phyloP scores from a whole-genome alignment of 75 land plant genomes.

The Pinus taeda region DNA sequence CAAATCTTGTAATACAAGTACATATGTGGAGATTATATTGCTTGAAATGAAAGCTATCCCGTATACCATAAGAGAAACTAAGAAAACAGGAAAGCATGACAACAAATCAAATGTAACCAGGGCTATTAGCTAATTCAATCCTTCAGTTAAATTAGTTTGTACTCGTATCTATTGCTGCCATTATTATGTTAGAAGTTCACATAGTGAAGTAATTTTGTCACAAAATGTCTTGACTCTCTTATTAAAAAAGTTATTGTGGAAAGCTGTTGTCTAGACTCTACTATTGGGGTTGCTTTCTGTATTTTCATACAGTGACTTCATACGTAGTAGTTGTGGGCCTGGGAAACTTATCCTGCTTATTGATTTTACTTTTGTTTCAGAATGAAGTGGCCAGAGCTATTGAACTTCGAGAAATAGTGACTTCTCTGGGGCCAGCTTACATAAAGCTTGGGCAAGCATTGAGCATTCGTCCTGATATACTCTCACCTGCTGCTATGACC shows the following conservation, averaged over 20 bases:
- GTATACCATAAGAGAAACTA: too few species aligned
- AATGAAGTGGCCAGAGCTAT: conserved; percentile 98
- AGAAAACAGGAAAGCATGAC: too few species aligned
- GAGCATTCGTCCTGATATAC: conserved; percentile 98
- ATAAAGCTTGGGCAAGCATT: conserved; percentile 99
- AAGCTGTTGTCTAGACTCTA: background rate
- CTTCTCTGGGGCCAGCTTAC: conserved; percentile 98
- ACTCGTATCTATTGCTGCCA: too few species aligned
- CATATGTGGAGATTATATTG: too few species aligned
- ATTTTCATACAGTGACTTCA: background rate
- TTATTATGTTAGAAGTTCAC: too few species aligned
- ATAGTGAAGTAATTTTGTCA: too few species aligned
- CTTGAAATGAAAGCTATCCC: too few species aligned
- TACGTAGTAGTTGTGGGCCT: background rate
- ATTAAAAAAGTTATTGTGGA: background rate
- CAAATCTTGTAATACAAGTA: too few species aligned
- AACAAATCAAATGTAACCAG: too few species aligned
- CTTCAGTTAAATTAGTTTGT: too few species aligned
- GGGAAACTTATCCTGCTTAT: background rate
- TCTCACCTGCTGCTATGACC: conserved; percentile 97
- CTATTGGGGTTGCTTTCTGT: background rate
- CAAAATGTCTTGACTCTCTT: too few species aligned
- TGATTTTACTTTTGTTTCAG: conserved; percentile 32
- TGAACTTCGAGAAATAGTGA: conserved; percentile 96
- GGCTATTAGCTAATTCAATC: too few species aligned